Conservation (phyloP, 2,329 filamentous ascomycete genomes). For the Fusarium aywerte region DNA sequence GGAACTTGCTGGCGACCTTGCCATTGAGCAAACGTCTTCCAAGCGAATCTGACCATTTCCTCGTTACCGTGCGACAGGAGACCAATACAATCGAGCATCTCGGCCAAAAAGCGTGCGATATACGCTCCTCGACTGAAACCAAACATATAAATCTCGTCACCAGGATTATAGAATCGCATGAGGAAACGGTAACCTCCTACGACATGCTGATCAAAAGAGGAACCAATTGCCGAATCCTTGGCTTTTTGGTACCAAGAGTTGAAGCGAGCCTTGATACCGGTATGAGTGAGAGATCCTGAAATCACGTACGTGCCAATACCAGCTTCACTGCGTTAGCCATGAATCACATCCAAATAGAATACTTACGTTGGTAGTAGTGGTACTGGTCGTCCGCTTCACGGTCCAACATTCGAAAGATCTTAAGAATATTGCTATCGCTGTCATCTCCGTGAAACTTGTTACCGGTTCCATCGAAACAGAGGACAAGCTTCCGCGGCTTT, state of each 20-base stretch:
- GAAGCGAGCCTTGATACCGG: constrained; percentile 64
- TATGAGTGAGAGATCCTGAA: constrained; percentile 68
- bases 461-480: constrained; percentile 72
- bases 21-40: constrained; percentile 83
- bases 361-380: constrained; percentile 71
- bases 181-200: constrained; percentile 85
- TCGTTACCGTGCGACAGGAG: constrained; percentile 84
- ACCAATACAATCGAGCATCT: constrained; percentile 87
- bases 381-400: constrained; percentile 70
- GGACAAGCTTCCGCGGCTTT: constrained; percentile 60
- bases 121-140: constrained; percentile 80
- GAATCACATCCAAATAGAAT: not conserved
- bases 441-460: constrained; percentile 73
- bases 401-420: constrained; percentile 77
- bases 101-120: constrained; percentile 78
- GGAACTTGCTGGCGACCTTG: constrained; percentile 67
- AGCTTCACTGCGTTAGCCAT: constrained; percentile 51
- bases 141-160: constrained; percentile 76
- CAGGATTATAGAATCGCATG: constrained; percentile 75
- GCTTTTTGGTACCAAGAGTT: constrained; percentile 76
- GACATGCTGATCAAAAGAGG: constrained; percentile 84
- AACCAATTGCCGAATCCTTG: constrained; percentile 82
- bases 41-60: constrained; percentile 85
- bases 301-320: constrained; percentile 80
- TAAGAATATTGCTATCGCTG: constrained; percentile 73